Conservation (phyloP, 768 basidiomycete species). For the Lactarius sp. region DNA sequence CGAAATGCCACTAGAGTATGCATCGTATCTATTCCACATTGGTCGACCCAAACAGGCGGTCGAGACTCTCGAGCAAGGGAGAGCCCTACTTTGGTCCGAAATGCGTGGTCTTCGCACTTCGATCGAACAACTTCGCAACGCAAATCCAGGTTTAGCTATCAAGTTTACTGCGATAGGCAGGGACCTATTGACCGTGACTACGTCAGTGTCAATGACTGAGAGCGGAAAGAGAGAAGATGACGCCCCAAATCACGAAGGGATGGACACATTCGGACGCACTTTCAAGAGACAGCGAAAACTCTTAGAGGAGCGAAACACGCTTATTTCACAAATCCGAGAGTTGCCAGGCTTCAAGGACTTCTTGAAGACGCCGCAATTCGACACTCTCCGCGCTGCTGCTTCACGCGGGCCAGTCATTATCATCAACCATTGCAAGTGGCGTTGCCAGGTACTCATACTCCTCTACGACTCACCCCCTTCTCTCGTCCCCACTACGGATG, state of each 20-base stretch:
- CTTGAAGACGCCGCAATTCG: not conserved
- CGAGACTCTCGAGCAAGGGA: slow-evolving; percentile 16
- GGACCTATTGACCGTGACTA: not conserved
- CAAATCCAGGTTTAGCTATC: not conserved
- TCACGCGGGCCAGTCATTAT: slow-evolving; percentile 10
- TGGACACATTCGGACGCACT: not conserved
- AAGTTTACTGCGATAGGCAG: not conserved
- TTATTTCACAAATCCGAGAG: not conserved
- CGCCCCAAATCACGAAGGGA: too few relatives aligned
- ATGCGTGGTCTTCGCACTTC: slow-evolving; percentile 15
- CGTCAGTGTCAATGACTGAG: too few relatives aligned
- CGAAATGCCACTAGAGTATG: not conserved
- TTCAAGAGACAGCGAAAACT: not conserved
- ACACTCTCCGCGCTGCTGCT: not conserved
- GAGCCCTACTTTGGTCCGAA: slow-evolving; percentile 18
- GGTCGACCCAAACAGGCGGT: not conserved
- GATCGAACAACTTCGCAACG: not conserved
- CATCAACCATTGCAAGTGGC: not conserved
- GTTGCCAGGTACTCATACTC: slow-evolving; percentile 9
- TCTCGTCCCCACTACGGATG: not conserved
- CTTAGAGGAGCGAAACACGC: not conserved
- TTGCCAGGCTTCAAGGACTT: not conserved
- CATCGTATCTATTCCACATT: not conserved
- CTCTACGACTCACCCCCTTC: not conserved
- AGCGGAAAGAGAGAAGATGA: too few relatives aligned